Base-by-base conservation (phyloP, 2,329 filamentous ascomycete genomes). In the Fusarium sacchari region DNA sequence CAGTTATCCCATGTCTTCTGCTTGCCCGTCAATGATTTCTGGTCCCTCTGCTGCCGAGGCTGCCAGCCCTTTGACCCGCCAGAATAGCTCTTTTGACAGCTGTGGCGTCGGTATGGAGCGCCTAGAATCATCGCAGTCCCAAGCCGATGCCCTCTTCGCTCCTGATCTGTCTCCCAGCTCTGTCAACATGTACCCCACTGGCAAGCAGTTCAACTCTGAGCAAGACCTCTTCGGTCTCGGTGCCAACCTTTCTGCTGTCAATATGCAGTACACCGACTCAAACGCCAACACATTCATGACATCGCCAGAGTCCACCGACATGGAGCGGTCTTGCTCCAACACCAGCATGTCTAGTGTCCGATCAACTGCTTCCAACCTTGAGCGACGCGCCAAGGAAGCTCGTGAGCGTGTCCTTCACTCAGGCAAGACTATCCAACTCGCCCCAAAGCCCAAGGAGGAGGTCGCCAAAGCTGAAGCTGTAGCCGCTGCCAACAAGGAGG, bases 321-420 rank as follows among this genome's bases (percentile, higher is more conserved):
- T 88, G 86, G 83, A 87, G 69, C 83, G 87, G 14, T 87, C 86
- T 4, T 69, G 80, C n/a, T 88, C 87, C 14, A 85, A 82, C 66
- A 79, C 80, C 43, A 86, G 85, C 71, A 73, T 68, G 13, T 60
- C 71, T 11, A 88, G 86, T 74, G 80, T 77, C 60, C 84, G 79
- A 71, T 89, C 87, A 3, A 85, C 74, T 4, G 80, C 80, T 8
- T 88, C 87, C 9, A 79, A 76, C 2, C 77, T 86, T 2, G 84
- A 84, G 40, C 80, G 80, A 14, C 86, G 88, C 17, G 84, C 84
- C 34, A 88, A 86, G 73, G 84, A 87, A 57, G 83, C 87, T 2
- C 81, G 85, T 6, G 81, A 82, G 44, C 83, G 85, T 26, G 85
- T 88, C 55, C 83, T 86, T 24, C 79, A 83, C 46, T 86, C 86